These are phyloP conservation scores for Spathaspora passalidarum DNA, from an alignment of 805 yeast genomes.

Conservation along the genomic window DNA sequence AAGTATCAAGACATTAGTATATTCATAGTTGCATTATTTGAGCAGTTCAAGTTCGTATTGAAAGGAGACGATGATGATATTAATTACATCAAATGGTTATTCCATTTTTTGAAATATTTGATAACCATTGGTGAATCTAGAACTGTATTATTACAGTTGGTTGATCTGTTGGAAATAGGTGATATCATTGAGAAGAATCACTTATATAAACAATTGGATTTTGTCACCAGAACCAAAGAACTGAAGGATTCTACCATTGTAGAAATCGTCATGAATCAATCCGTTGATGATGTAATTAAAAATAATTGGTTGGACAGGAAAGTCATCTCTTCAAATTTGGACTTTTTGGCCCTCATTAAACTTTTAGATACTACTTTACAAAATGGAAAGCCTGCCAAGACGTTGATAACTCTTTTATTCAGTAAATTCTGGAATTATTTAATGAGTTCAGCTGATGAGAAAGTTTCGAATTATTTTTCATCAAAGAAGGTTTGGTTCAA, in stretches of 20 bases:
- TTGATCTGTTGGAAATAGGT: conserved; percentile 3
- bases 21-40: conserved; percentile 43
- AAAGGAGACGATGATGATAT: conserved; percentile 16
- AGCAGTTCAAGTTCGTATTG: conserved; percentile 63
- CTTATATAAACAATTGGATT: not conserved
- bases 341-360: conserved; percentile 35
- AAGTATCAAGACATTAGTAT: conserved; percentile 28
- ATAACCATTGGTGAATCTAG: conserved; percentile 59
- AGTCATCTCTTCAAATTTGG: conserved; percentile 45
- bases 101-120: conserved; percentile 44
- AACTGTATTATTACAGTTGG: conserved; percentile 16
- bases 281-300: conserved; percentile 6
- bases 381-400: not conserved
- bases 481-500: conserved; percentile 4
- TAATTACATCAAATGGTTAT: conserved; percentile 46
- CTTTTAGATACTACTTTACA: not conserved
- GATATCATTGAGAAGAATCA: not conserved
- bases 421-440: conserved; percentile 6
- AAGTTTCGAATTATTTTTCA: conserved; percentile 6
- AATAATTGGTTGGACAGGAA: conserved; percentile 16
- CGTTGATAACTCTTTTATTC: conserved; percentile 2
- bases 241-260: conserved; percentile 17
- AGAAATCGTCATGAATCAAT: conserved; percentile 29
- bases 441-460: not conserved
- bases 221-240: conserved; percentile 14